Evolutionary conservation across 2,329 filamentous ascomycete genomes (phyloP).

Genomic region (Mycogone perniciosa): DNA sequence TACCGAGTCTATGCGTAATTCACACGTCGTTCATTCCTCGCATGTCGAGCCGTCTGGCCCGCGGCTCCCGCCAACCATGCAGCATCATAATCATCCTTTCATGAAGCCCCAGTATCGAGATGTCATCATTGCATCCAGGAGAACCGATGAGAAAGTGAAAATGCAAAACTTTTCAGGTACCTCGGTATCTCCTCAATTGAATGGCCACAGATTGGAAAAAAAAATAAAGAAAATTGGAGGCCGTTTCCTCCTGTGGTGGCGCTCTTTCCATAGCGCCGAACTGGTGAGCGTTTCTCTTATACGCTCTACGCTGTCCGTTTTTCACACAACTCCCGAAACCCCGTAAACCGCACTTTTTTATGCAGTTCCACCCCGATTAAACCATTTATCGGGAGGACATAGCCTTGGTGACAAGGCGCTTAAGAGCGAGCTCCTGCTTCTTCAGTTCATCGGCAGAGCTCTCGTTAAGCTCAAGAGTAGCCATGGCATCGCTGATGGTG

Average conservation of each 20-base stretch:
- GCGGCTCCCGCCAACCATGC: constrained; percentile 12
- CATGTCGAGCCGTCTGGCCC: constrained; percentile 13
- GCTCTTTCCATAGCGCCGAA: constrained; percentile 9
- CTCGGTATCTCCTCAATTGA: constrained; percentile 27
- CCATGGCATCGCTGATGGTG: constrained; percentile 95
- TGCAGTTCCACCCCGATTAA: constrained; percentile 13
- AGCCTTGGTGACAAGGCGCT: constrained; percentile 97
- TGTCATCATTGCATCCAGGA: constrained; percentile 19
- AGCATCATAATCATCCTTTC: constrained; percentile 22
- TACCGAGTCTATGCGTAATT: constrained; percentile 33
- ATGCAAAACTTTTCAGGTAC: constrained; percentile 32
- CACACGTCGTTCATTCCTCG: constrained; percentile 21
- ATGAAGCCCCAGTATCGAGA: constrained; percentile 17
- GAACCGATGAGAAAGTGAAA: constrained; percentile 23
- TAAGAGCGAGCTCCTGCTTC: constrained; percentile 99
- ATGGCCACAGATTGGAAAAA: constrained; percentile 25
- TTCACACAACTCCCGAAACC: constrained; percentile 16
- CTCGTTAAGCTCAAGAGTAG: constrained; percentile 91
- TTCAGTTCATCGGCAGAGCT: constrained; percentile 88
- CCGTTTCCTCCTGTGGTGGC: constrained; percentile 7
- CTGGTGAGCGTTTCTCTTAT: constrained; percentile 2
- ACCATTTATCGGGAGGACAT: constrained; percentile 78
- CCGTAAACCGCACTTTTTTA: constrained; percentile 14
- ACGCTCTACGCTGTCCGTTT: constrained; percentile 12
- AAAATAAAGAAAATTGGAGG: constrained; percentile 23